Evolutionary conservation across 495 filamentous ascomycete species (phyloP).

Genomic region (Pyrenula massariospora): DNA sequence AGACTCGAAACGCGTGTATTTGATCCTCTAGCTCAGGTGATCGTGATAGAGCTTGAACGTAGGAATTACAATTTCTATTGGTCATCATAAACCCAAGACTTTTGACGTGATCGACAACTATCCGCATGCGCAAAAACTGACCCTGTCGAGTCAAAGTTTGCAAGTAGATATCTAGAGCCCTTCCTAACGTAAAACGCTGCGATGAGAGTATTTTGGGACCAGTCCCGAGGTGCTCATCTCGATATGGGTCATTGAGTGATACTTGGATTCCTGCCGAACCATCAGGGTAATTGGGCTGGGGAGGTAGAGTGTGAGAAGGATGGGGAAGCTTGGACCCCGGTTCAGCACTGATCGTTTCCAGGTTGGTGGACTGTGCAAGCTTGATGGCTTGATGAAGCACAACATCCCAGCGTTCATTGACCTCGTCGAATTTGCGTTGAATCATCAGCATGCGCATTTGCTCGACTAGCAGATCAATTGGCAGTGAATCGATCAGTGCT

Average conservation of each 20-base stretch:
- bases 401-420: slow-evolving; percentile 55
- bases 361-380: slow-evolving; percentile 21
- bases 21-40: slow-evolving; percentile 22
- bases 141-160: slow-evolving; percentile 34
- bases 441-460: slow-evolving; percentile 52
- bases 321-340: slow-evolving; percentile 3
- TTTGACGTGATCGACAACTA: slow-evolving; percentile 37
- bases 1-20: slow-evolving; percentile 48
- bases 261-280: neutral
- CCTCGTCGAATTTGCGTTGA: slow-evolving; percentile 41
- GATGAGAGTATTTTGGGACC: slow-evolving; percentile 21
- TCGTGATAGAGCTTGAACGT: slow-evolving; percentile 34
- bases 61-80: slow-evolving; percentile 37
- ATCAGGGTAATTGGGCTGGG: slow-evolving; percentile 5
- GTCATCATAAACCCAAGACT: slow-evolving; percentile 55
- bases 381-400: slow-evolving; percentile 38
- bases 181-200: slow-evolving; percentile 46
- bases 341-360: slow-evolving; percentile 1
- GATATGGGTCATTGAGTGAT: neutral
- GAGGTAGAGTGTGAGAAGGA: slow-evolving; percentile 5
- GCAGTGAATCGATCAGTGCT: slow-evolving; percentile 15
- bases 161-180: slow-evolving; percentile 49
- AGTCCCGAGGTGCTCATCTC: neutral
- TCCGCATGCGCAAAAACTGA: slow-evolving; percentile 32
- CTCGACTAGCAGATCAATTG: slow-evolving; percentile 47